phyloP scores from a whole-genome alignment of 2,329 filamentous ascomycete genomes.

The Colletotrichum sp. region DNA sequence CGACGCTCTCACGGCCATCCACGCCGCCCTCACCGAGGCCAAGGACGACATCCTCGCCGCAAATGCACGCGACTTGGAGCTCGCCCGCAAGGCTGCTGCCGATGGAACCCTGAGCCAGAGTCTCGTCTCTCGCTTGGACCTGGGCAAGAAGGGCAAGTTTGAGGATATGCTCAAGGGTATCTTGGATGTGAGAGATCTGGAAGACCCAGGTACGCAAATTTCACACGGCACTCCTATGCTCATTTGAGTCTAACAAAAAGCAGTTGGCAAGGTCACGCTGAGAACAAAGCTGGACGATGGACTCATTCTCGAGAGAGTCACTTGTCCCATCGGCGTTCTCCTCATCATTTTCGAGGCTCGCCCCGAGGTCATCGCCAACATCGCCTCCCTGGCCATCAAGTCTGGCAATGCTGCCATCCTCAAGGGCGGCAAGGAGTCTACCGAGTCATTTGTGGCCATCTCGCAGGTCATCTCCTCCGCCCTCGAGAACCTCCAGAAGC shows the following conservation, averaged over 20 bases:
- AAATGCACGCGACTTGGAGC: slow-evolving; percentile 81
- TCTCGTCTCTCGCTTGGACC: slow-evolving; percentile 85
- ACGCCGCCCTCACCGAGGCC: slow-evolving; percentile 73
- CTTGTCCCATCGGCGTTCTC: slow-evolving; percentile 95
- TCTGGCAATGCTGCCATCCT: slow-evolving; percentile 96
- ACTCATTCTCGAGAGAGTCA: slow-evolving; percentile 83
- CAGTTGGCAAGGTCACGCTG: slow-evolving; percentile 84
- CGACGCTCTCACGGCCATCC: slow-evolving; percentile 81
- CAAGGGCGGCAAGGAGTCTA: slow-evolving; percentile 95
- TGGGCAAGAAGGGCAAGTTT: slow-evolving; percentile 88
- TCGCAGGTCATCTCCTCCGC: slow-evolving; percentile 83
- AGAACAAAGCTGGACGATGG: slow-evolving; percentile 87
- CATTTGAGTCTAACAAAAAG: neutral
- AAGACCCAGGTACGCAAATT: slow-evolving; percentile 76
- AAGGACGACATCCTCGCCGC: slow-evolving; percentile 82
- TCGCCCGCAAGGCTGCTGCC: slow-evolving; percentile 74
- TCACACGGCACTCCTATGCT: neutral
- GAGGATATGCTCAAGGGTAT: slow-evolving; percentile 98
- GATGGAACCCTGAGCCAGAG: slow-evolving; percentile 80
- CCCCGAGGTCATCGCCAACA: slow-evolving; percentile 98
- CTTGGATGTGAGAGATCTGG: slow-evolving; percentile 80
- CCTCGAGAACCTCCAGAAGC: slow-evolving; percentile 57
- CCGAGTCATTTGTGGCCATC: slow-evolving; percentile 92
- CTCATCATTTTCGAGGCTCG: slow-evolving; percentile 98
- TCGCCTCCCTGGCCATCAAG: slow-evolving; percentile 93